These are phyloP conservation scores for Boletus sp. DNA, from an alignment of 768 basidiomycete species.

Conservation along the genomic window DNA sequence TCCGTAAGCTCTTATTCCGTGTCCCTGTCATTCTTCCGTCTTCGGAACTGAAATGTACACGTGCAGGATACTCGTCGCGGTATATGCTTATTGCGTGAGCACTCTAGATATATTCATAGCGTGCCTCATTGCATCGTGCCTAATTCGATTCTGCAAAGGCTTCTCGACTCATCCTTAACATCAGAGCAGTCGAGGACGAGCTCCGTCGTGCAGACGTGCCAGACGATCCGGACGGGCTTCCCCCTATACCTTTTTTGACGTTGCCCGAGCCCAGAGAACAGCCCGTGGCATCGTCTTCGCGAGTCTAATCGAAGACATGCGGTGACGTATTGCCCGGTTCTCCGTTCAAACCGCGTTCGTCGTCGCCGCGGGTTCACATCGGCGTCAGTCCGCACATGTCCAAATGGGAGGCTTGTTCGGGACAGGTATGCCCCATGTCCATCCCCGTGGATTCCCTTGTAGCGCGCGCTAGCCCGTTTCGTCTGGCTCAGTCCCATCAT, in stretches of 20 bases:
- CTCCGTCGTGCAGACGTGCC: constrained; percentile 3
- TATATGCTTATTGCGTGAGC: constrained; percentile 25
- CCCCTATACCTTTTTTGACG: background rate
- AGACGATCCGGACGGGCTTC: constrained; percentile 5
- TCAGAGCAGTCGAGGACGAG: constrained; percentile 6
- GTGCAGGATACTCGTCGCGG: constrained; percentile 13
- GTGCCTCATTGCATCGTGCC: background rate
- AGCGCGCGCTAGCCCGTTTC: background rate
- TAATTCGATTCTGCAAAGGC: constrained; percentile 5
- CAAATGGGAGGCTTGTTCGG: background rate
- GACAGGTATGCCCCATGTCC: background rate
- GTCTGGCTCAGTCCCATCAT: background rate
- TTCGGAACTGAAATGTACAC: constrained; percentile 2
- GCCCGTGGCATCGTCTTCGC: constrained; percentile 11
- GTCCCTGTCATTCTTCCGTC: background rate
- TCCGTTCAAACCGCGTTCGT: background rate
- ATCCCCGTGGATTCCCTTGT: background rate
- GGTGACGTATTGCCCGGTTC: no score
- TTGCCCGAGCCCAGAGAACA: background rate
- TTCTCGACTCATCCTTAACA: constrained; percentile 21
- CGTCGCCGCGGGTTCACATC: background rate
- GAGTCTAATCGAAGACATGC: background rate
- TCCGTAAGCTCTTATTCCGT: constrained; percentile 6
- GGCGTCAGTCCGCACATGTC: background rate
- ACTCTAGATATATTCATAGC: background rate